A percentile compares a stretch with the other conserved stretches of the same genome.
Evolutionary conservation across 768 basidiomycete species (phyloP).

Genomic region (Agrocybe pediades): DNA sequence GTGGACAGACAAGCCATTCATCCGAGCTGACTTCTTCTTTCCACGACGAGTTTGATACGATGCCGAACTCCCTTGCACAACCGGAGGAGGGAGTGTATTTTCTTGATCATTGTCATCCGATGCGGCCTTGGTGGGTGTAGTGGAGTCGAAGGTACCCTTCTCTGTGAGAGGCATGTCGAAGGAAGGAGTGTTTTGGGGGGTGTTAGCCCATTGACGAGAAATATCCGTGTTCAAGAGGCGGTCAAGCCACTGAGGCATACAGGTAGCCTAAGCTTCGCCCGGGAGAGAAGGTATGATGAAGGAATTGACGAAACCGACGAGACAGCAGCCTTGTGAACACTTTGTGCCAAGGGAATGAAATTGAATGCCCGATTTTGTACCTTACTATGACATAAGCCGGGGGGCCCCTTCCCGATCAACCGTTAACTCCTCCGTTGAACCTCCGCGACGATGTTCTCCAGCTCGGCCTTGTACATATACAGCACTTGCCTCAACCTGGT

Average conservation of each 20-base stretch:
- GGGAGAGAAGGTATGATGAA: conserved; percentile 1
- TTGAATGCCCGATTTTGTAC: conserved; percentile 7
- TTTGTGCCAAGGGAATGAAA: neutral
- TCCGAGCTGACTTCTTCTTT: conserved; percentile 37
- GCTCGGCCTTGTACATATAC: too few relatives aligned
- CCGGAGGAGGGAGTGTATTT: conserved; percentile 44
- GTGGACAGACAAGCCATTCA: conserved; percentile 37
- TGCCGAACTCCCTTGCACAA: conserved; percentile 28
- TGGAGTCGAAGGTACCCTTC: conserved; percentile 14
- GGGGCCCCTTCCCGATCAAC: too few relatives aligned
- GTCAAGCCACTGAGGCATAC: conserved; percentile 25
- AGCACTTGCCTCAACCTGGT: too few relatives aligned
- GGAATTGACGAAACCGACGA: conserved; percentile 13
- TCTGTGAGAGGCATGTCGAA: conserved; percentile 12
- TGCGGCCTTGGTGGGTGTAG: conserved; percentile 7
- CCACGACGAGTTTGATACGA: conserved; percentile 25
- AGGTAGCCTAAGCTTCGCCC: conserved; percentile 5
- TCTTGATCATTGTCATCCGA: conserved; percentile 6
- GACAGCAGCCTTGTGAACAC: conserved; percentile 19
- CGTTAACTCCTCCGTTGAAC: too few relatives aligned
- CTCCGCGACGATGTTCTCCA: neutral
- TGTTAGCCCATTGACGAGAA: conserved; percentile 18
- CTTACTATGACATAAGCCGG: neutral
- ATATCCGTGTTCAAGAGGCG: conserved; percentile 13
- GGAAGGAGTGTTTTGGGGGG: conserved; percentile 10